These are phyloP conservation scores for Cicer judaicum DNA, from an alignment of 306 rosid species.

Conservation along the genomic window DNA sequence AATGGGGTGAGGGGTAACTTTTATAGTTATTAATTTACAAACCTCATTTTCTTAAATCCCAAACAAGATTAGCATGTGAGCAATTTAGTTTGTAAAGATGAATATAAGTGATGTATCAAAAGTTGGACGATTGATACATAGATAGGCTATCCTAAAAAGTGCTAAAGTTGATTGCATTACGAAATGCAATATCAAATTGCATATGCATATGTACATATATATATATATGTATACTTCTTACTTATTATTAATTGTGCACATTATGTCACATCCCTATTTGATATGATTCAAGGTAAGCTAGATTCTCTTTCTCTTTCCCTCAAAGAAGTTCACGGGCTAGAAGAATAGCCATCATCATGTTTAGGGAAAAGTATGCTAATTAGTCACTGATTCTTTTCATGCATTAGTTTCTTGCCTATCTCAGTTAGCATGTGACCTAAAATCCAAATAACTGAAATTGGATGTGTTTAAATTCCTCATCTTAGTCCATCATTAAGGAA, in stretches of 20 bases:
- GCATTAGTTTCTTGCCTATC: slow-evolving; percentile 35
- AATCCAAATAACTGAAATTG: slow-evolving; percentile 32
- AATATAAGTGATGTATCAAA: slow-evolving; percentile 6
- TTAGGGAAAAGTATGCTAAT: slow-evolving; percentile 37
- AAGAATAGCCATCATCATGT: slow-evolving; percentile 37
- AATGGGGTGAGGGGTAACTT: not conserved
- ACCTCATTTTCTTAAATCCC: not conserved
- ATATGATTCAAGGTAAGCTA: slow-evolving; percentile 30
- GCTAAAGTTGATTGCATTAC: slow-evolving; percentile 30
- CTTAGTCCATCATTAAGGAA: slow-evolving; percentile 28
- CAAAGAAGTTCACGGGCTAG: slow-evolving; percentile 22
- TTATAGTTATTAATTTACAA: not conserved
- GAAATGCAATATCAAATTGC: slow-evolving; percentile 27
- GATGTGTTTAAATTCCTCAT: slow-evolving; percentile 32
- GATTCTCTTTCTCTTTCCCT: slow-evolving; percentile 36
- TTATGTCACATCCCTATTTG: slow-evolving; percentile 37
- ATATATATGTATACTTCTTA: not conserved
- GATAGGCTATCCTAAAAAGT: slow-evolving; percentile 28
- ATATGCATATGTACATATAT: not conserved
- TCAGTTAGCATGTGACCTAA: slow-evolving; percentile 31
- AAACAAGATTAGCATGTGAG: slow-evolving; percentile 8
- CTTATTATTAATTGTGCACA: slow-evolving; percentile 23
- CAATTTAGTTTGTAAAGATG: not conserved
- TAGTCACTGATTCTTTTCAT: slow-evolving; percentile 27
- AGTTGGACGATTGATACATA: slow-evolving; percentile 16